A percentile compares a stretch with the other conserved stretches of the same genome.
phyloP scores from a whole-genome alignment of 176 grass and related monocot genomes.

The Triticum urartu region DNA sequence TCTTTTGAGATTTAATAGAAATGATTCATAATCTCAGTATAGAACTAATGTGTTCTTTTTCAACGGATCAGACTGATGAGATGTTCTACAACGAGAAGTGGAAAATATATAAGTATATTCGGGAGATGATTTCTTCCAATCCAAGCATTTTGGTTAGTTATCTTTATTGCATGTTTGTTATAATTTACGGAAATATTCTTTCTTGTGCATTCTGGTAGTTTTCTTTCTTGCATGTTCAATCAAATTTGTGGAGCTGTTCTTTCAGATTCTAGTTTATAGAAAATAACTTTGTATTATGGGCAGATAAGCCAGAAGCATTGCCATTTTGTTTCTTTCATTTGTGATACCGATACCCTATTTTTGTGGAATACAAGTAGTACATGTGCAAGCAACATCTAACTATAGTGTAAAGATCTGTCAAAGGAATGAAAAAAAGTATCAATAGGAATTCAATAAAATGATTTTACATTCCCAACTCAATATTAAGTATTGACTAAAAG shows the following conservation, averaged over 20 bases:
- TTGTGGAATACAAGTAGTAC: not conserved
- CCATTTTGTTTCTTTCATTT: not conserved
- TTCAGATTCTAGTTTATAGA: not conserved
- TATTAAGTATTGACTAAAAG: too few relatives aligned
- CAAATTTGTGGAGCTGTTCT: not conserved
- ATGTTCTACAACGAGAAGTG: not conserved
- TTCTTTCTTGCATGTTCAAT: not conserved
- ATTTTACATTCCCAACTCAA: too few relatives aligned
- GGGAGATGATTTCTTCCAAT: not conserved
- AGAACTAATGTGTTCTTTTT: not conserved
- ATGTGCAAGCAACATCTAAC: not conserved
- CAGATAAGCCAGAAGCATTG: not conserved
- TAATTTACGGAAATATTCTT: not conserved
- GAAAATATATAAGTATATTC: not conserved
- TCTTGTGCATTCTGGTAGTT: not conserved
- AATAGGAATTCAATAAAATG: not conserved
- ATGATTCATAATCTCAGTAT: not conserved
- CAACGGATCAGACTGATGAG: not conserved
- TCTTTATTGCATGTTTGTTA: not conserved
- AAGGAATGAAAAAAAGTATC: not conserved
- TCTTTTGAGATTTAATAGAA: not conserved
- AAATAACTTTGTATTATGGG: not conserved
- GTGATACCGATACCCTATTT: not conserved
- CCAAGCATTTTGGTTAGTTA: constrained; percentile 1
- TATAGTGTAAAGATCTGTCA: not conserved